These are phyloP conservation scores for Hysterium pulicare DNA, from an alignment of 2,329 filamentous ascomycete genomes.

Conservation along the genomic window DNA sequence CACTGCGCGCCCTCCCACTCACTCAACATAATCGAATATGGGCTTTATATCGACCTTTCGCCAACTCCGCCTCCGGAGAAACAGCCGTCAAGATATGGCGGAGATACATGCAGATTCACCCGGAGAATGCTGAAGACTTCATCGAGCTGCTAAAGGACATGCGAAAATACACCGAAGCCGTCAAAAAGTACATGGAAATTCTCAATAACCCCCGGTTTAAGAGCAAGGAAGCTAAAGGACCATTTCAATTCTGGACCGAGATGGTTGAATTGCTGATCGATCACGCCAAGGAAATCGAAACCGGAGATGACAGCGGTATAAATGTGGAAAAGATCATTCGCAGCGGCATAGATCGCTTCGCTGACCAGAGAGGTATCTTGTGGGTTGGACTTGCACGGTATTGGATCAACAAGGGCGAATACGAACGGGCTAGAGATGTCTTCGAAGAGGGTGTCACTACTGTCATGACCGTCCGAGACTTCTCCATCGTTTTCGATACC, in stretches of 20 bases:
- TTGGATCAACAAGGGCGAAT: slow-evolving; percentile 90
- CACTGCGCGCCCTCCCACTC: slow-evolving; percentile 83
- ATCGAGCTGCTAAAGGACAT: slow-evolving; percentile 83
- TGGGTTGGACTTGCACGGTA: slow-evolving; percentile 96
- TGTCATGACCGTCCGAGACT: slow-evolving; percentile 97
- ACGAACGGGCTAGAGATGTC: slow-evolving; percentile 86
- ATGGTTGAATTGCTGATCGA: slow-evolving; percentile 94
- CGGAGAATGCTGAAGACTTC: slow-evolving; percentile 91
- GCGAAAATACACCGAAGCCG: slow-evolving; percentile 83
- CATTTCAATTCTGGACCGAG: slow-evolving; percentile 95
- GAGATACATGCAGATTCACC: slow-evolving; percentile 94
- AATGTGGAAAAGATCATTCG: slow-evolving; percentile 89
- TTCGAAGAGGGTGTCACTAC: slow-evolving; percentile 97
- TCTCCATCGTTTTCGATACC: slow-evolving; percentile 92
- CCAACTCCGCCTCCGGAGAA: slow-evolving; percentile 81
- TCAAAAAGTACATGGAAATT: slow-evolving; percentile 85
- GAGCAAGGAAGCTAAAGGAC: slow-evolving; percentile 90
- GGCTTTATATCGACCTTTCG: slow-evolving; percentile 86
- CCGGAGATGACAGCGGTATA: slow-evolving; percentile 75
- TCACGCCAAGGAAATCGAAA: slow-evolving; percentile 81
- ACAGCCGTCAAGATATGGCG: slow-evolving; percentile 93
- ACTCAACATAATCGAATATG: slow-evolving; percentile 96
- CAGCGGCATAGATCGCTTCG: slow-evolving; percentile 85
- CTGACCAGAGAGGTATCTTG: slow-evolving; percentile 89
- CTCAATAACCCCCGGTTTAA: slow-evolving; percentile 86